Base-by-base conservation (phyloP, 2,329 filamentous ascomycete species). In the Sporothrix brasiliensis region DNA sequence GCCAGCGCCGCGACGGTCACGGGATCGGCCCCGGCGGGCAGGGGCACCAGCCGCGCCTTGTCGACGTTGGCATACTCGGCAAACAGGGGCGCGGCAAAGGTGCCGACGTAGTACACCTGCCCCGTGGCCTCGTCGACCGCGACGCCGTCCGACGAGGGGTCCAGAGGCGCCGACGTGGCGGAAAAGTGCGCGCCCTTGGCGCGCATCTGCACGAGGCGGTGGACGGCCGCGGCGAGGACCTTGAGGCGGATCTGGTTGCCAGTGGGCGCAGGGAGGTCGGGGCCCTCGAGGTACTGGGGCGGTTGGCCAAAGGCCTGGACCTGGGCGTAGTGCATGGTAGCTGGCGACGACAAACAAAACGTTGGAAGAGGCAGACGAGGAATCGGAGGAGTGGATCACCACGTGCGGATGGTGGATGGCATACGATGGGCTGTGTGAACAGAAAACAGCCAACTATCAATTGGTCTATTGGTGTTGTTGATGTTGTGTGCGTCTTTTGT, bases 161-260 rank as follows among this genome's bases (percentile, higher is more conserved):
- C 77, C 74, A 87, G 84, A 0, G 86, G 87, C 0, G 86, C 81
- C 0, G 75, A 75, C 6, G 79, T 79, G 2, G 82, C 80, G 24
- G 82, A 82, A 78, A 87, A 88, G 77, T 88, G 87, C n/a, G 77
- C 79, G 1, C 87, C 86, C 1, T 81, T 73, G 21, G 86, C 86
- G 41, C 86, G 83, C 53, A 80, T 79, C 65, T 83, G 83, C 56
- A 88, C 86, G 4, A 88, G 78, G 14, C 82, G 80, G 76, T 87
- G 86, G 16, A 87, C 78, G 39, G 85, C 86, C 2, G 81, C 76
- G 14, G 85, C 85, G 63, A 85, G 74, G 72, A 89, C 80, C 73
- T 82, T 83, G 77, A 89, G 79, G 68, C 83, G 84, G 56, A 86
- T 74, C 70, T 76, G 72, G n/a, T 49, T 54, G 4, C 65, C 50